Evolutionary conservation across 441 rosid species (phyloP).

Genomic region (Pelargonium myrrhifolium): DNA sequence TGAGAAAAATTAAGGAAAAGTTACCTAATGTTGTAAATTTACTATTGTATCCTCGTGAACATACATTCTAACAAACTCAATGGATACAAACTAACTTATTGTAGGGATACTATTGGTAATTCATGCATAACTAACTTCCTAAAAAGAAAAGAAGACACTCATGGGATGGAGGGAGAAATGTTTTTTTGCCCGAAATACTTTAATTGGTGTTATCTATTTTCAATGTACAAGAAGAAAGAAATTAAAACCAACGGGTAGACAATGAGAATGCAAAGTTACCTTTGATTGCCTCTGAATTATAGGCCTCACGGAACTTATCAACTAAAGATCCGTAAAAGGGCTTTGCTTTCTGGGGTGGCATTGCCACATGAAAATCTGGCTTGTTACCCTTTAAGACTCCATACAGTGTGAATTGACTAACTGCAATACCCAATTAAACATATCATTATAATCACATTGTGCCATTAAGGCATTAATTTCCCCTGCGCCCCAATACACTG

Average conservation of each 20-base stretch:
- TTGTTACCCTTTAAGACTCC: constrained; percentile 93
- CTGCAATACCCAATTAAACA: constrained; percentile 32
- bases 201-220: not conserved
- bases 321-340: constrained; percentile 63
- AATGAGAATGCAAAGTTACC: constrained; percentile 27
- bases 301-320: constrained; percentile 50
- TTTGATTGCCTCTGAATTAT: constrained; percentile 49
- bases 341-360: constrained; percentile 82
- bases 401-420: constrained; percentile 85
- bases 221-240: not conserved
- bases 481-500: no score
- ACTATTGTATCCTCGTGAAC: no score
- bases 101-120: no score
- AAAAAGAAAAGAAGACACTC: no score
- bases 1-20: no score
- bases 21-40: no score
- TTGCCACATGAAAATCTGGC: constrained; percentile 87
- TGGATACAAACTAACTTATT: no score
- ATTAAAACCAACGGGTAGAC: not conserved
- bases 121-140: no score
- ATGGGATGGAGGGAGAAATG: no score
- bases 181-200: no score
- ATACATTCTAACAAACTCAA: no score
- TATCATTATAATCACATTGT: constrained; percentile 9
- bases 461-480: not conserved